Conservation (phyloP, 768 basidiomycete species). For the Holtermannia corniformis region DNA sequence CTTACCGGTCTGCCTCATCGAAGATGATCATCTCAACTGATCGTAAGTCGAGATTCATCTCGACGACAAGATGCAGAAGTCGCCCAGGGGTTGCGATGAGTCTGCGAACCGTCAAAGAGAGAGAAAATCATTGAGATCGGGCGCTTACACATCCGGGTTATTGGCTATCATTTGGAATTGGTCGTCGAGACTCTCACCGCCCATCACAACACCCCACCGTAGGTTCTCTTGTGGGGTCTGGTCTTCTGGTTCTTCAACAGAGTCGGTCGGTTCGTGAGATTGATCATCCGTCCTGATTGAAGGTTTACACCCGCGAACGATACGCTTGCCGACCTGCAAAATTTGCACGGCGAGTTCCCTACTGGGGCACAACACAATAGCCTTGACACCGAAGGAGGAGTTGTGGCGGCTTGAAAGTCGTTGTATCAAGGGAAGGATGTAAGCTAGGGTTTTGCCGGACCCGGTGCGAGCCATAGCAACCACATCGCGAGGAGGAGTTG, state of each 20-base stretch:
- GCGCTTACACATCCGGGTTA: constrained; percentile 86
- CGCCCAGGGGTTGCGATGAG: constrained; percentile 96
- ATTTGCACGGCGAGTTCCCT: constrained; percentile 92
- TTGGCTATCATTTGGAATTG: constrained; percentile 91
- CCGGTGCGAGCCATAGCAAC: constrained; percentile 98
- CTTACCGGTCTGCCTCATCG: constrained; percentile 84
- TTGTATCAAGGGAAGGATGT: constrained; percentile 83
- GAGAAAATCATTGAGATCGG: constrained; percentile 7
- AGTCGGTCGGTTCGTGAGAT: too few species aligned
- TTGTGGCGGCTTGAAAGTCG: constrained; percentile 73
- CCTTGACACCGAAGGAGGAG: constrained; percentile 69
- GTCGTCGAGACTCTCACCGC: constrained; percentile 88
- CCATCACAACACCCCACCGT: constrained; percentile 89
- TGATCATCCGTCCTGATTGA: constrained; percentile 56
- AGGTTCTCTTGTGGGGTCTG: constrained; percentile 44
- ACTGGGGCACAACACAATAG: constrained; percentile 79
- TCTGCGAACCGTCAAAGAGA: constrained; percentile 56
- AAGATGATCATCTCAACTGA: constrained; percentile 85
- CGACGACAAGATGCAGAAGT: constrained; percentile 87
- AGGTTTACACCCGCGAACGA: constrained; percentile 63
- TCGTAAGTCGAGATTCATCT: constrained; percentile 88
- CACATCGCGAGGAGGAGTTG: constrained; percentile 77
- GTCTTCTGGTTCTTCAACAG: constrained; percentile 40
- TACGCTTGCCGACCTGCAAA: constrained; percentile 85
- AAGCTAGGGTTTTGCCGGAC: constrained; percentile 94